Conservation (phyloP, 805 yeast genomes). For the Ogataea allantospora region DNA sequence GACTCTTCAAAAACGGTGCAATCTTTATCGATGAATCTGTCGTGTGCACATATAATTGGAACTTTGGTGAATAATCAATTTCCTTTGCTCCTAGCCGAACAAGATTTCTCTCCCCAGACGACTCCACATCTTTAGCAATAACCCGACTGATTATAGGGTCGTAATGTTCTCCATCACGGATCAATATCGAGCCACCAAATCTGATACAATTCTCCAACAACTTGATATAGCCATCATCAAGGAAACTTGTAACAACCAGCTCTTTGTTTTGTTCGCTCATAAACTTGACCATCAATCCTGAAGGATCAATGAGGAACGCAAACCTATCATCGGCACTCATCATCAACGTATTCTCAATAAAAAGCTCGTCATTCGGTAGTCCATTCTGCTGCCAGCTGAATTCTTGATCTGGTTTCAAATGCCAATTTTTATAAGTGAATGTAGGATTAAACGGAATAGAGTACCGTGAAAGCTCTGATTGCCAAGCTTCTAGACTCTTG, state of each 20-base stretch:
- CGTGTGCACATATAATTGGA: constrained; percentile 60
- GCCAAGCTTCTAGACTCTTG: constrained; percentile 23
- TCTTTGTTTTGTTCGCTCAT: constrained; percentile 38
- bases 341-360: constrained; percentile 61
- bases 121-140: constrained; percentile 56
- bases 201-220: constrained; percentile 77
- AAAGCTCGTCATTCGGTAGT: constrained; percentile 56
- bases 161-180: constrained; percentile 76
- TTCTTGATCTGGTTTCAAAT: constrained; percentile 41
- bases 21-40: constrained; percentile 49
- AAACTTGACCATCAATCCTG: constrained; percentile 43
- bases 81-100: constrained; percentile 60
- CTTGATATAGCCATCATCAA: constrained; percentile 62
- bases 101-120: constrained; percentile 67
- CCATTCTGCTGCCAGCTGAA: constrained; percentile 53
- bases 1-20: constrained; percentile 55
- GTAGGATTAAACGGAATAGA: constrained; percentile 41
- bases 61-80: constrained; percentile 65
- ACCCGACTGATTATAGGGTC: constrained; percentile 73
- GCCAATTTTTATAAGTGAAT: constrained; percentile 35
- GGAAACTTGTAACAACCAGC: constrained; percentile 62
- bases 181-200: constrained; percentile 74
- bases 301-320: constrained; percentile 76
- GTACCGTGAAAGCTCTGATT: constrained; percentile 31
- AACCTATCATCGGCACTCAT: constrained; percentile 34